Conservation (phyloP, 2,329 filamentous ascomycete genomes). For the Rasamsonia emersonii region DNA sequence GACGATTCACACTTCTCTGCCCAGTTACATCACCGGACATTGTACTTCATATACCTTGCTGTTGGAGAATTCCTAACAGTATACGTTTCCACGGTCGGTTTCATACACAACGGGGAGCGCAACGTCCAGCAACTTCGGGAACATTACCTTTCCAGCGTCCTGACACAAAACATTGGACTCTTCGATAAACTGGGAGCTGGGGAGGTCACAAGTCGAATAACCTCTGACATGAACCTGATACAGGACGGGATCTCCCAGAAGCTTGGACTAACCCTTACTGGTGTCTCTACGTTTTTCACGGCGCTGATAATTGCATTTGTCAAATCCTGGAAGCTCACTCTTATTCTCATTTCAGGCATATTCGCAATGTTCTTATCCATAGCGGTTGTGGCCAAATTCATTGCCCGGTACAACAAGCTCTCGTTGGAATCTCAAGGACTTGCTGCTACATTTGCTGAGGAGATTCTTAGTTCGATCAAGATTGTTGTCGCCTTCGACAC, state of each 20-base stretch:
- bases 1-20: too few relatives aligned
- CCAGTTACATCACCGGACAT: too few relatives aligned
- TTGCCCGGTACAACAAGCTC: constrained; percentile 4
- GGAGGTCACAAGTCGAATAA: constrained; percentile 32
- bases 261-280: constrained; percentile 5
- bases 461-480: constrained; percentile 86
- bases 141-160: constrained; percentile 45
- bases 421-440: constrained; percentile 66
- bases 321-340: constrained; percentile 35
- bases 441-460: constrained; percentile 76
- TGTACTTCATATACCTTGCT: constrained; percentile 45
- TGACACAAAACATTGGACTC: constrained; percentile 46
- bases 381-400: constrained; percentile 1
- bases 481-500: constrained; percentile 90
- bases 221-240: constrained; percentile 39
- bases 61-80: constrained; percentile 50
- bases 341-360: constrained; percentile 5
- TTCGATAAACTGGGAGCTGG: constrained; percentile 26
- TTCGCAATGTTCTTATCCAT: constrained; percentile 2
- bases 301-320: constrained; percentile 42
- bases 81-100: constrained; percentile 50
- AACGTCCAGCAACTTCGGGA: constrained; percentile 50
- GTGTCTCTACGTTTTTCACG: constrained; percentile 29
- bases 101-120: constrained; percentile 50
- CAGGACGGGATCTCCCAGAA: constrained; percentile 27